phyloP scores from a whole-genome alignment of 345 rosid species.

The Camelina sativa region DNA sequence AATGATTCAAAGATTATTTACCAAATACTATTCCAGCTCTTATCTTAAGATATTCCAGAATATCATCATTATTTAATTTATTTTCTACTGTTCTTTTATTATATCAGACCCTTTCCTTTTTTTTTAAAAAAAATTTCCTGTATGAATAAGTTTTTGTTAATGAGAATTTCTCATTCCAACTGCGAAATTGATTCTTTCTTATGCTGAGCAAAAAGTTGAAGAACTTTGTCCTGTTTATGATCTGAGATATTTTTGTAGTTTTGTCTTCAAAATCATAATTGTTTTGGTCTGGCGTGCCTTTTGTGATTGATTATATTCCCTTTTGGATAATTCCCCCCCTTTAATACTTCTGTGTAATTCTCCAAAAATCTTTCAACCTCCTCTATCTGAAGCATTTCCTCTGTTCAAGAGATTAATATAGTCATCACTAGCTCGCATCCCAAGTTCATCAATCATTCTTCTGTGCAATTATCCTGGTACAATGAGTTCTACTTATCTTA shows the following conservation, averaged over 20 bases:
- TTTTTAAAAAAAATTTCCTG: not conserved
- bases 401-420: constrained; percentile 22
- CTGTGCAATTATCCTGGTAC: constrained; percentile 16
- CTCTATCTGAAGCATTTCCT: constrained; percentile 8
- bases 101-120: not conserved
- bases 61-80: constrained; percentile 36
- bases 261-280: constrained; percentile 13
- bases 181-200: not conserved
- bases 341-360: constrained; percentile 14
- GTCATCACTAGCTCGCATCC: not conserved
- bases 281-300: constrained; percentile 36
- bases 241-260: constrained; percentile 14
- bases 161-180: not conserved
- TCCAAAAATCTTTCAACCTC: constrained; percentile 3
- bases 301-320: constrained; percentile 28
- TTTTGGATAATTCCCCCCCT: constrained; percentile 8
- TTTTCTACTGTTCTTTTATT: not conserved
- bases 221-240: constrained; percentile 33
- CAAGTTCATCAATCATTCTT: constrained; percentile 22
- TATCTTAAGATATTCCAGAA: constrained; percentile 37
- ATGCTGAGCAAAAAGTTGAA: constrained; percentile 21
- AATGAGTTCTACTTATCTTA: constrained; percentile 1
- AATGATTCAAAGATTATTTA: constrained; percentile 40
- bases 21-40: constrained; percentile 40
- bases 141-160: not conserved